phyloP scores from a whole-genome alignment of 257 asterid species.

The Jasminum sambac region DNA sequence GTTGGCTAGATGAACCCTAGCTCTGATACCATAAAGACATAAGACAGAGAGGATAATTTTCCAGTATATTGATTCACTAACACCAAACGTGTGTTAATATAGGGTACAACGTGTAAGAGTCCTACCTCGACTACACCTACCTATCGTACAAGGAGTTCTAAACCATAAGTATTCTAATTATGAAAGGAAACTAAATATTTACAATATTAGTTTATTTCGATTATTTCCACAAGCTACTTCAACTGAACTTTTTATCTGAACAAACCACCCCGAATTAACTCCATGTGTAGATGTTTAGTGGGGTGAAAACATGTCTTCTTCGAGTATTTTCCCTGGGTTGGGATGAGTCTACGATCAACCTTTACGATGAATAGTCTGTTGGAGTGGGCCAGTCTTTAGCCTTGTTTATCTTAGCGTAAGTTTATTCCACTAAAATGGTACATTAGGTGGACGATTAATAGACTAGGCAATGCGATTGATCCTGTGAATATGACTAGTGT shows the following conservation, averaged over 20 bases:
- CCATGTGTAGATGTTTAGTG: not conserved
- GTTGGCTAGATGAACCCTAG: too few relatives aligned
- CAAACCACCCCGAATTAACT: not conserved
- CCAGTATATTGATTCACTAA: too few relatives aligned
- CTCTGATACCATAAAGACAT: too few relatives aligned
- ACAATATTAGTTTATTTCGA: too few relatives aligned
- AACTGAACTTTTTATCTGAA: not conserved
- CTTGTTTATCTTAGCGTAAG: not conserved
- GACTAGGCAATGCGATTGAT: not conserved
- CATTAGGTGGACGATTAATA: not conserved
- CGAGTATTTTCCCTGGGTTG: not conserved
- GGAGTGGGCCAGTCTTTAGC: not conserved
- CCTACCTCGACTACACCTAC: too few relatives aligned
- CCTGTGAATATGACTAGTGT: constrained; percentile 7
- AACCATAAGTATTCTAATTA: too few relatives aligned
- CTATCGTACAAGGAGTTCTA: too few relatives aligned
- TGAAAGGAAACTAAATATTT: too few relatives aligned
- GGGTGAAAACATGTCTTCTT: not conserved
- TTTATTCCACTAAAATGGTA: not conserved
- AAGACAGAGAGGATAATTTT: too few relatives aligned
- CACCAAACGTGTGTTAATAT: too few relatives aligned
- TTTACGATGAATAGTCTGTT: not conserved
- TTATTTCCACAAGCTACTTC: too few relatives aligned
- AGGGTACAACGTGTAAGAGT: too few relatives aligned
- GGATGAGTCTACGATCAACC: not conserved